Evolutionary conservation across 179 eudicot genomes (phyloP).

Genomic region (Camellia oleifera): DNA sequence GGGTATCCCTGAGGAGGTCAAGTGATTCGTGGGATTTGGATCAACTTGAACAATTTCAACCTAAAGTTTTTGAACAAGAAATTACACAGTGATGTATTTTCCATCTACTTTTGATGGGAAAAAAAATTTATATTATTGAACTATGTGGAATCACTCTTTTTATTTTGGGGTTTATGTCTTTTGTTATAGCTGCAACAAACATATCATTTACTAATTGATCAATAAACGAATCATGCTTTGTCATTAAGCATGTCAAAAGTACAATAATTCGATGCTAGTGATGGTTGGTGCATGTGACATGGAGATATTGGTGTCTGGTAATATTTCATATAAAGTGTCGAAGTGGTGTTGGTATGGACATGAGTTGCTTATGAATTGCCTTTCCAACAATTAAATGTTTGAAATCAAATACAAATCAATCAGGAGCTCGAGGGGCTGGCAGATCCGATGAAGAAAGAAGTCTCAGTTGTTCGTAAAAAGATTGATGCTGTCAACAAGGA

Average conservation of each 20-base stretch:
- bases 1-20: no score
- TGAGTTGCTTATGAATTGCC: neutral
- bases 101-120: neutral
- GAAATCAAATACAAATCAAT: neutral
- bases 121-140: neutral
- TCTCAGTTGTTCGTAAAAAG: slow-evolving; percentile 77
- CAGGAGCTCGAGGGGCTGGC: slow-evolving; percentile 81
- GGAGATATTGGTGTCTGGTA: neutral
- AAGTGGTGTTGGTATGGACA: slow-evolving; percentile 5
- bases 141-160: neutral
- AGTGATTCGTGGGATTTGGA: neutral
- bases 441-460: slow-evolving; percentile 94
- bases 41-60: neutral
- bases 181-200: neutral
- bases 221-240: neutral
- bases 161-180: neutral
- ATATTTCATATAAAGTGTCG: neutral
- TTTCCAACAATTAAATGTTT: neutral
- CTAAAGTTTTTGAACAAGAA: neutral
- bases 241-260: neutral
- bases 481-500: slow-evolving; percentile 83
- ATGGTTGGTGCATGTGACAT: neutral
- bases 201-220: neutral
- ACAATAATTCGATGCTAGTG: neutral
- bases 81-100: neutral